Conservation (phyloP, 1,284 basidiomycete genomes). For the Ustilago loliicola region DNA sequence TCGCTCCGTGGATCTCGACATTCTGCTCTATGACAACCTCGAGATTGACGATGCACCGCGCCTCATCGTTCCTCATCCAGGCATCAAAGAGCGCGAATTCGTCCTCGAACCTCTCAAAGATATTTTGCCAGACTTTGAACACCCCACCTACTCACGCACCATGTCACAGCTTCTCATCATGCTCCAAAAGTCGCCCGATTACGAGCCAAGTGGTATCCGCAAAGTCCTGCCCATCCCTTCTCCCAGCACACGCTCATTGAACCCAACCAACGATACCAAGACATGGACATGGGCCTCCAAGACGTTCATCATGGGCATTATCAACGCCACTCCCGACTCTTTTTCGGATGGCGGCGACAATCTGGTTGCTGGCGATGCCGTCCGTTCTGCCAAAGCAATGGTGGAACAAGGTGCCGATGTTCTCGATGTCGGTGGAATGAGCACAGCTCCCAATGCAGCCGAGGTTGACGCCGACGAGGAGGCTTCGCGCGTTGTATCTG, state of each 20-base stretch:
- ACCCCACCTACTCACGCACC: conserved; percentile 62
- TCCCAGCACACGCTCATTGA: conserved; percentile 22
- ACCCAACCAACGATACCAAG: conserved; percentile 19
- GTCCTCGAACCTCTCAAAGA: conserved; percentile 89
- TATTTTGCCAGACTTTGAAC: conserved; percentile 69
- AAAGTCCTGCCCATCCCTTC: conserved; percentile 55
- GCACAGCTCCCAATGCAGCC: conserved; percentile 71
- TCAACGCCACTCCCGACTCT: conserved; percentile 95
- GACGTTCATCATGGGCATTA: conserved; percentile 90
- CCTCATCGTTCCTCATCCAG: conserved; percentile 86
- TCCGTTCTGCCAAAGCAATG: conserved; percentile 53
- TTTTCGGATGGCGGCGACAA: conserved; percentile 89
- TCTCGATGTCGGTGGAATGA: conserved; percentile 94
- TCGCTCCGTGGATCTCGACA: conserved; percentile 89
- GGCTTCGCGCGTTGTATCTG: conserved; percentile 76
- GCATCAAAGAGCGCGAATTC: conserved; percentile 87
- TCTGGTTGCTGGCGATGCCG: conserved; percentile 66
- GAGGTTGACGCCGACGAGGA: conserved; percentile 77
- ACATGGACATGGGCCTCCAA: conserved; percentile 61
- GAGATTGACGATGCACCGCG: conserved; percentile 78
- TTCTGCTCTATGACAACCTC: conserved; percentile 82
- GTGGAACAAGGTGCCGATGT: conserved; percentile 76
- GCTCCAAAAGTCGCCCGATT: conserved; percentile 55
- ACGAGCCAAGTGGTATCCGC: conserved; percentile 48
- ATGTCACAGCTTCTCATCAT: conserved; percentile 60